Conservation (phyloP, 805 yeast genomes). For the Pichia ethanolica region DNA sequence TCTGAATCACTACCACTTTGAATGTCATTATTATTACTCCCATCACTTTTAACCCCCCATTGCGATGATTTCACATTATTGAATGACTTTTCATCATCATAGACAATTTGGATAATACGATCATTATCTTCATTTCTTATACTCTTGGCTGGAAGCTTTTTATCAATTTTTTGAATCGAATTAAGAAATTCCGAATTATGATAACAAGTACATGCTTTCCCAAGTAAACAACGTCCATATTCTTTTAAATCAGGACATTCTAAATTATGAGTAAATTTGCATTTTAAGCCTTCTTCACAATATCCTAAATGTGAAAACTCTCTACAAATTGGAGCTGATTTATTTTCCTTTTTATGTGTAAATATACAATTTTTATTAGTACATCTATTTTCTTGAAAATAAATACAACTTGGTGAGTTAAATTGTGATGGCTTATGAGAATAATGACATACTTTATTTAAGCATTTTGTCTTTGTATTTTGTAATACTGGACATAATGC, state of each 20-base stretch:
- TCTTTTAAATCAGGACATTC: slow-evolving; percentile 70
- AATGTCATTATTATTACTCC: slow-evolving; percentile 13
- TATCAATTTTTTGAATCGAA: not conserved
- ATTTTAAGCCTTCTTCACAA: slow-evolving; percentile 53
- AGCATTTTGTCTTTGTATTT: slow-evolving; percentile 38
- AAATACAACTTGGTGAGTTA: slow-evolving; percentile 56
- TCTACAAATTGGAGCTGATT: slow-evolving; percentile 43
- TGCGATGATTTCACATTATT: no score
- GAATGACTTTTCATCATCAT: slow-evolving; percentile 5
- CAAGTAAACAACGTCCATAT: slow-evolving; percentile 50
- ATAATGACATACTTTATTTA: slow-evolving; percentile 39
- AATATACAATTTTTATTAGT: slow-evolving; percentile 43
- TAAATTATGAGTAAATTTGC: slow-evolving; percentile 49
- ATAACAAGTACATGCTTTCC: slow-evolving; percentile 41
- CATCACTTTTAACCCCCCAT: not conserved
- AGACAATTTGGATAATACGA: slow-evolving; percentile 14
- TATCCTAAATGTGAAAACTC: slow-evolving; percentile 63
- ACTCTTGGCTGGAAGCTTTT: not conserved
- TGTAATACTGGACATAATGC: slow-evolving; percentile 46
- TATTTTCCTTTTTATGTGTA: slow-evolving; percentile 38
- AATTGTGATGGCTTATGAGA: slow-evolving; percentile 52
- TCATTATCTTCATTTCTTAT: slow-evolving; percentile 27
- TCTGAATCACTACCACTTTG: slow-evolving; percentile 5
- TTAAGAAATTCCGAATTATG: slow-evolving; percentile 31
- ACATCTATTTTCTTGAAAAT: slow-evolving; percentile 41